These are phyloP conservation scores for Phytophthora parvispora DNA, from an alignment of 352 stramenopile species.

Conservation along the genomic window DNA sequence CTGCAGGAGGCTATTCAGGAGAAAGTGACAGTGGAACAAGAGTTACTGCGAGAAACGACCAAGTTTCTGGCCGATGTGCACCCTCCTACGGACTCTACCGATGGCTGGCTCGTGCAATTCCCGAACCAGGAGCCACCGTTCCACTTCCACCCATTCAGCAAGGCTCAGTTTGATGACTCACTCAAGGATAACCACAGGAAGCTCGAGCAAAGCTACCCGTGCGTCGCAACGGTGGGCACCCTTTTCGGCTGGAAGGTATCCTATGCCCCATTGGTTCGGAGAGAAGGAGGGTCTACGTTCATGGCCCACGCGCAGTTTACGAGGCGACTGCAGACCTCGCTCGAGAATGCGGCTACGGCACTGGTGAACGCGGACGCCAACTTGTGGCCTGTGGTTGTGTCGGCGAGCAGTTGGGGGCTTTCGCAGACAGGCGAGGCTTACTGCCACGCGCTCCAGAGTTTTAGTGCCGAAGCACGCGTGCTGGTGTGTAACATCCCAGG, in stretches of 20 bases:
- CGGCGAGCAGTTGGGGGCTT: neutral
- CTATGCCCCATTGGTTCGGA: slow-evolving; percentile 1
- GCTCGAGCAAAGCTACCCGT: neutral
- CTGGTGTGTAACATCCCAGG: neutral
- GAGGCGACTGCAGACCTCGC: neutral
- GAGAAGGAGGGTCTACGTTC: too few relatives aligned
- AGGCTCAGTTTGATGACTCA: slow-evolving; percentile 11
- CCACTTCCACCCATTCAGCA: slow-evolving; percentile 26
- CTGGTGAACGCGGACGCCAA: neutral
- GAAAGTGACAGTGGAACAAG: neutral
- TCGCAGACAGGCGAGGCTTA: slow-evolving; percentile 1
- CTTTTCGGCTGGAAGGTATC: slow-evolving; percentile 6
- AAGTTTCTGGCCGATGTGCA: too few relatives aligned
- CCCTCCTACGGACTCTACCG: too few relatives aligned
- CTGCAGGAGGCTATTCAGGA: neutral
- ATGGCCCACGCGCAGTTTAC: neutral
- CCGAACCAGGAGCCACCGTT: slow-evolving; percentile 22
- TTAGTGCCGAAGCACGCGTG: neutral
- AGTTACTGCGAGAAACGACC: neutral
- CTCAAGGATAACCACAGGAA: neutral
- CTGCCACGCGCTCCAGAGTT: neutral
- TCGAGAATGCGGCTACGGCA: neutral
- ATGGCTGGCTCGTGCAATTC: slow-evolving; percentile 12
- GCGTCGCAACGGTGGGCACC: slow-evolving; percentile 5
- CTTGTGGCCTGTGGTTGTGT: neutral